Evolutionary conservation across 495 filamentous ascomycete species (phyloP).

Genomic region (Bacidia gigantensis): DNA sequence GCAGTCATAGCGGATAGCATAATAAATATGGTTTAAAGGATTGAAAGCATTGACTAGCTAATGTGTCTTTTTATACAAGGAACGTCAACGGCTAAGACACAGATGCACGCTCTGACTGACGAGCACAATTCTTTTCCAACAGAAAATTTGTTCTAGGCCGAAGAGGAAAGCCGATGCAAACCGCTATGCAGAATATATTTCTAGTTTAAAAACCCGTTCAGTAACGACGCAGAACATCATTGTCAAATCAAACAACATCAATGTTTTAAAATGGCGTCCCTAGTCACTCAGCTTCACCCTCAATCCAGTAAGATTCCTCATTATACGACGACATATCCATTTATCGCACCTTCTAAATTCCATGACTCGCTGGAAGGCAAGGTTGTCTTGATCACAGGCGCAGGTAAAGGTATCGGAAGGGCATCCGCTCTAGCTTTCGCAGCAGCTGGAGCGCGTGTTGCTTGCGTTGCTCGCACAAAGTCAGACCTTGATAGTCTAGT

Average conservation of each 20-base stretch:
- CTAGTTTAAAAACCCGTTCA: no score
- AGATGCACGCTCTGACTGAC: no score
- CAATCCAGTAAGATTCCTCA: background rate
- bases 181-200: no score
- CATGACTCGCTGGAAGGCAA: constrained; percentile 42
- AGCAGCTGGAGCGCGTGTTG: constrained; percentile 62
- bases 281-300: background rate
- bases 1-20: no score
- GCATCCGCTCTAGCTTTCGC: constrained; percentile 50
- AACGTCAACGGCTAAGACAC: no score
- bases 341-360: constrained; percentile 20
- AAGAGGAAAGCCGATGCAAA: no score
- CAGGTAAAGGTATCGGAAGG: constrained; percentile 56
- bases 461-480: constrained; percentile 18
- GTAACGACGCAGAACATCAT: no score
- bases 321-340: constrained; percentile 10
- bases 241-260: background rate
- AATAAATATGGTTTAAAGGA: no score
- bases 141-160: no score
- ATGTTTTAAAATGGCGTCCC: background rate
- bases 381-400: constrained; percentile 59
- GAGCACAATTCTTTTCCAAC: no score
- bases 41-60: no score
- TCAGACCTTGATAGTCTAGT: constrained; percentile 7
- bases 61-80: no score